phyloP scores from a whole-genome alignment of 2,329 filamentous ascomycete genomes.

The Aspergillus fumigatus region DNA sequence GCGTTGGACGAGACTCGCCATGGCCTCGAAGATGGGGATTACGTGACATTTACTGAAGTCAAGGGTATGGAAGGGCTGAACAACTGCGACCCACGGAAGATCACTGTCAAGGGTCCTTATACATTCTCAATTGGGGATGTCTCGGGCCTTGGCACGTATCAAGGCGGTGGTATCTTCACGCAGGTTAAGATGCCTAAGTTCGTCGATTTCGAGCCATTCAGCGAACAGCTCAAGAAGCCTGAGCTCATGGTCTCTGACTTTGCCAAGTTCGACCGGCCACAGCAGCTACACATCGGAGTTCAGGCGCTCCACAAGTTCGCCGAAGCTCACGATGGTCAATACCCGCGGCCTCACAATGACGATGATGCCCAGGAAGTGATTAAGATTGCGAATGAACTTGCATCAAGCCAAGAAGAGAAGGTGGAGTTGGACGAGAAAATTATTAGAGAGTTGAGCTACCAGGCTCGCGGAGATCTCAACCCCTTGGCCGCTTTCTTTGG shows the following conservation, averaged over 20 bases:
- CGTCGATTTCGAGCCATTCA: slow-evolving; percentile 80
- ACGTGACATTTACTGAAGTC: slow-evolving; percentile 88
- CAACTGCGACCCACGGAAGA: slow-evolving; percentile 75
- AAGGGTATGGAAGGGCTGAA: slow-evolving; percentile 91
- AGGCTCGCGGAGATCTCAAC: slow-evolving; percentile 83
- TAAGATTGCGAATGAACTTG: slow-evolving; percentile 69
- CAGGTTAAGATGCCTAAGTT: slow-evolving; percentile 99
- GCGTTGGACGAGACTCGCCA: slow-evolving; percentile 92
- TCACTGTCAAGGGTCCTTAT: slow-evolving; percentile 92
- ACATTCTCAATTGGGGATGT: slow-evolving; percentile 97
- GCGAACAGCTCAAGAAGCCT: slow-evolving; percentile 73
- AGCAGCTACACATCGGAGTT: slow-evolving; percentile 86
- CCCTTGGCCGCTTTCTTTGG: slow-evolving; percentile 95
- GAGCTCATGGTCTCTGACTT: slow-evolving; percentile 92
- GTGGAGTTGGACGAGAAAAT: slow-evolving; percentile 88
- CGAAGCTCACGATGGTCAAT: slow-evolving; percentile 63
- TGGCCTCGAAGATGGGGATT: slow-evolving; percentile 93
- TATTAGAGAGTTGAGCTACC: slow-evolving; percentile 87
- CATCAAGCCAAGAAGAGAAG: slow-evolving; percentile 62
- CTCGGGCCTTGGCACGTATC: slow-evolving; percentile 77
- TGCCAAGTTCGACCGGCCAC: slow-evolving; percentile 93
- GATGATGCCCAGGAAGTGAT: slow-evolving; percentile 76
- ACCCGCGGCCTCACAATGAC: slow-evolving; percentile 80
- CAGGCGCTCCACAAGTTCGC: slow-evolving; percentile 87
- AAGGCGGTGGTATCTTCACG: slow-evolving; percentile 81